Evolutionary conservation across 306 rosid genomes (phyloP).

Genomic region (Fragaria ananassa): DNA sequence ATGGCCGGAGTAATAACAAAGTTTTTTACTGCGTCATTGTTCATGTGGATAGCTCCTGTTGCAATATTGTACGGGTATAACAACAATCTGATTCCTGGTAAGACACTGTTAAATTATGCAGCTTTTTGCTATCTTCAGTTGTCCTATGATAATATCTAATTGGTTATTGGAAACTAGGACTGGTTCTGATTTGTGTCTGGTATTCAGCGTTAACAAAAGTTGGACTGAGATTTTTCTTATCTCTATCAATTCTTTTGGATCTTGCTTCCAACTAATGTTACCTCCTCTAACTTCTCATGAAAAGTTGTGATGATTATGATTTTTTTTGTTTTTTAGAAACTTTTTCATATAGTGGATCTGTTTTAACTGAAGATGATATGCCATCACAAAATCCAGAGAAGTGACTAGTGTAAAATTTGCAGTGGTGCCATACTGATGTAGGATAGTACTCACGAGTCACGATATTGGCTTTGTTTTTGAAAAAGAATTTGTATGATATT

Average conservation of each 20-base stretch:
- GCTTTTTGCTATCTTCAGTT: not conserved
- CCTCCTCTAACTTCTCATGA: not conserved
- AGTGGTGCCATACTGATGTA: not conserved
- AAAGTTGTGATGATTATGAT: not conserved
- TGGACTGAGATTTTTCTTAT: not conserved
- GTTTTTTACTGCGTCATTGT: constrained; percentile 62
- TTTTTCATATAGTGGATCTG: not conserved
- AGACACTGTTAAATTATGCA: constrained; percentile 13
- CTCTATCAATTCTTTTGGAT: not conserved
- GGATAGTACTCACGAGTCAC: not conserved
- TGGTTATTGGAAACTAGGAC: not conserved
- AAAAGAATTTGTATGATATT: not conserved
- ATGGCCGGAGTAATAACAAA: constrained; percentile 63
- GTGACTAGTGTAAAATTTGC: not conserved
- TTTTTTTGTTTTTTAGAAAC: not conserved
- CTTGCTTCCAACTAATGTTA: not conserved
- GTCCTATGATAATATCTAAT: too few species aligned
- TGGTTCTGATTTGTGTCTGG: not conserved
- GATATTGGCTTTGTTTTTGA: not conserved
- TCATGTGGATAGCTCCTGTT: constrained; percentile 75
- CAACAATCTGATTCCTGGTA: constrained; percentile 76
- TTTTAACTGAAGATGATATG: not conserved
- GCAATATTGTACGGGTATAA: constrained; percentile 68
- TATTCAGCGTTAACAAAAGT: not conserved
- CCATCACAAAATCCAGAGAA: not conserved